Evolutionary conservation across 495 filamentous ascomycete species (phyloP).

Genomic region (Trichoderma reesei): DNA sequence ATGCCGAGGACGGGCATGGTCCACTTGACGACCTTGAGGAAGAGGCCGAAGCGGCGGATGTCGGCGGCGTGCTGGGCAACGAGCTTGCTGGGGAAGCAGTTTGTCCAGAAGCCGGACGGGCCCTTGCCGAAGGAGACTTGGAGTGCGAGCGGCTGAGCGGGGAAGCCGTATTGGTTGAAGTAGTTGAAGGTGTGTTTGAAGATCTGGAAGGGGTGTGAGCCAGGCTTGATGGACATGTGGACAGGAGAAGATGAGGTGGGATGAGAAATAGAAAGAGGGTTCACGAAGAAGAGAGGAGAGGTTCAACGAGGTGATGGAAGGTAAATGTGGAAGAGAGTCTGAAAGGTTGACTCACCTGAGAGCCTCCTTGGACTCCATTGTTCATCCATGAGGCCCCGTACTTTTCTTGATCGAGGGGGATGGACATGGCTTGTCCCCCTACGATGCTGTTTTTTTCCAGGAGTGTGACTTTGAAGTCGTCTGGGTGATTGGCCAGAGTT

Average conservation of each 20-base stretch:
- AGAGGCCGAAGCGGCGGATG: conserved; percentile 53
- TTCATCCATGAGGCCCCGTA: conserved; percentile 72
- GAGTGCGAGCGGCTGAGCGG: conserved; percentile 59
- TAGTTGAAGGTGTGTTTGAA: conserved; percentile 79
- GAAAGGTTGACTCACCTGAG: conserved; percentile 24
- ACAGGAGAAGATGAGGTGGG: too few relatives aligned
- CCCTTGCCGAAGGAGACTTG: conserved; percentile 78
- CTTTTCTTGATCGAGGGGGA: conserved; percentile 55
- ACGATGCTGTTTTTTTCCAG: conserved; percentile 57
- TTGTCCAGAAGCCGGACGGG: conserved; percentile 64
- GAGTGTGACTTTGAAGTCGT: conserved; percentile 64
- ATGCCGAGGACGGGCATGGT: conserved; percentile 63
- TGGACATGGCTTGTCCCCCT: conserved; percentile 77
- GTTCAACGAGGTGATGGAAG: too few relatives aligned
- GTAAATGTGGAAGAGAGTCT: neutral
- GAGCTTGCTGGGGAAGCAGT: conserved; percentile 64
- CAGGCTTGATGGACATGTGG: too few relatives aligned
- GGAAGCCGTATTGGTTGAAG: conserved; percentile 58
- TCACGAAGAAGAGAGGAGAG: too few relatives aligned
- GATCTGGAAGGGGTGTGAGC: conserved; percentile 30
- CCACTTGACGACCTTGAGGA: conserved; percentile 59
- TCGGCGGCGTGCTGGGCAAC: conserved; percentile 53
- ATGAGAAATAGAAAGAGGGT: too few relatives aligned
- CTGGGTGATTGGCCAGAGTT: conserved; percentile 61
- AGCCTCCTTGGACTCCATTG: conserved; percentile 77